These are phyloP conservation scores for Kernera saxatilis DNA, from an alignment of 345 rosid genomes.

Conservation along the genomic window DNA sequence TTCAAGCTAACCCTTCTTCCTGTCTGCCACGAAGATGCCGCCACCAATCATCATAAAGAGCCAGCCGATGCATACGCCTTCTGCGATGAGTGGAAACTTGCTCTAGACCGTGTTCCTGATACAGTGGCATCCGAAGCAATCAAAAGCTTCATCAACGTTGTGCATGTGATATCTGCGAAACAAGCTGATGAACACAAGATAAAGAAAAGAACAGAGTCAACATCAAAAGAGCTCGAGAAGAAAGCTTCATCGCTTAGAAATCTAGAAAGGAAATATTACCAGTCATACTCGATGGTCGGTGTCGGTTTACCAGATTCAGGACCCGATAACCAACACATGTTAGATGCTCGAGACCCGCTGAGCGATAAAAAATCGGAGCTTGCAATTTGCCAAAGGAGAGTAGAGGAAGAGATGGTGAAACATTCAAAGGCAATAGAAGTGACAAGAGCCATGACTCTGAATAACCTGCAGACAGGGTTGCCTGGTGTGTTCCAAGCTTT, in stretches of 20 bases:
- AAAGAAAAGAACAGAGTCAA: conserved; percentile 66
- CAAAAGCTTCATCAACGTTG: conserved; percentile 80
- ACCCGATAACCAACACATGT: conserved; percentile 47
- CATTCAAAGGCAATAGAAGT: conserved; percentile 87
- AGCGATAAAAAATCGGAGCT: conserved; percentile 79
- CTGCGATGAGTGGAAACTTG: conserved; percentile 90
- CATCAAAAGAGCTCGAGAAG: conserved; percentile 83
- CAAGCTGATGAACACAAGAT: conserved; percentile 81
- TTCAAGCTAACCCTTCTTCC: conserved; percentile 78
- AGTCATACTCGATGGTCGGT: conserved; percentile 90
- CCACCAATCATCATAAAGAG: conserved; percentile 22
- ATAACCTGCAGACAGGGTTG: conserved; percentile 83
- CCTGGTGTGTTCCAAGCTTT: conserved; percentile 95
- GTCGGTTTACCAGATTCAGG: conserved; percentile 66
- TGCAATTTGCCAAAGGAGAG: conserved; percentile 69
- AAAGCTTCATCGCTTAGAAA: conserved; percentile 73
- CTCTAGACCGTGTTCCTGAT: conserved; percentile 89
- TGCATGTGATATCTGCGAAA: conserved; percentile 63
- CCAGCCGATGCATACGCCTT: conserved; percentile 50
- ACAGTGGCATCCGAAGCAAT: conserved; percentile 96
- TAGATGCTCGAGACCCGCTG: conserved; percentile 88
- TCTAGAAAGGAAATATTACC: conserved; percentile 85
- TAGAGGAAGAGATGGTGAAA: conserved; percentile 85
- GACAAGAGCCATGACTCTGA: conserved; percentile 86
- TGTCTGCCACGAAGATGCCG: conserved; percentile 51